phyloP scores from a whole-genome alignment of 129 eudicot genomes.

The Helianthus annuus region HanXRQr2.0-SUNRISE NC_035441.2:100480419-100480918 shows the following conservation, averaged over 20 bases:
- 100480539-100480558: constrained; percentile 78
- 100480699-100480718: constrained; percentile 4
- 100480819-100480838: constrained; percentile 20
- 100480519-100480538: constrained; percentile 96
- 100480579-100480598: constrained; percentile 41
- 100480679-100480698: neutral
- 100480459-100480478: constrained; percentile 60
- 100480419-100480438: too few species aligned
- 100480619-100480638: constrained; percentile 62
- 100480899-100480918: constrained; percentile 31
- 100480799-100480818: constrained; percentile 1
- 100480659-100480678: constrained; percentile 55
- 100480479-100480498: constrained; percentile 90
- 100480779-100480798: neutral
- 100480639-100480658: constrained; percentile 79
- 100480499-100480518: constrained; percentile 99
- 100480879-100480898: constrained; percentile 7
- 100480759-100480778: neutral
- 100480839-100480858: constrained; percentile 11
- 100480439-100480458: neutral
- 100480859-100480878: constrained; percentile 29
- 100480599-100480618: constrained; percentile 48
- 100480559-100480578: constrained; percentile 76
- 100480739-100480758: constrained; percentile 1
- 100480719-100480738: constrained; percentile 31